Evolutionary conservation across 2,329 filamentous ascomycete species (phyloP).

Genomic region (Knufia fluminis): DNA sequence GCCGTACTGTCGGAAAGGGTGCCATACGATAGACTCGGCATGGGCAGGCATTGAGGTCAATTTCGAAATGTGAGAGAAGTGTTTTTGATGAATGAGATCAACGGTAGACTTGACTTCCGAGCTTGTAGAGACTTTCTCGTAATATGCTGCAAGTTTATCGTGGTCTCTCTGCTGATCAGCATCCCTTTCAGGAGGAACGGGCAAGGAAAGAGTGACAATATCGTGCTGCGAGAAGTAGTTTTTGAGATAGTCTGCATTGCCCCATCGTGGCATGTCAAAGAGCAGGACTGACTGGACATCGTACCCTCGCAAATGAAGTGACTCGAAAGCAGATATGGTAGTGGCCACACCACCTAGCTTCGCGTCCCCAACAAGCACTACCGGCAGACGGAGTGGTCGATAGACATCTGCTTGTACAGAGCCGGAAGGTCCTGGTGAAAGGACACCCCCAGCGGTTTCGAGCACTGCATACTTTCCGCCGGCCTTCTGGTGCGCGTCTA

Average conservation of each 20-base stretch:
- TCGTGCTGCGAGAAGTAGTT: slow-evolving; percentile 56
- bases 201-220: slow-evolving; percentile 49
- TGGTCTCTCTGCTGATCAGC: slow-evolving; percentile 40
- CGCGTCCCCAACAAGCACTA: slow-evolving; percentile 65
- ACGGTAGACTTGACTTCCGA: slow-evolving; percentile 40
- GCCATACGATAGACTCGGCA: slow-evolving; percentile 65
- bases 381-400: slow-evolving; percentile 61
- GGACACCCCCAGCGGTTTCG: slow-evolving; percentile 74
- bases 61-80: slow-evolving; percentile 47
- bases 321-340: slow-evolving; percentile 73
- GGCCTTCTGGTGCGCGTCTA: slow-evolving; percentile 28
- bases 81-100: slow-evolving; percentile 43
- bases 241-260: slow-evolving; percentile 58
- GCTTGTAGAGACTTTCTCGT: slow-evolving; percentile 39
- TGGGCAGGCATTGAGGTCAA: slow-evolving; percentile 53
- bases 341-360: slow-evolving; percentile 70
- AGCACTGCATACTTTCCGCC: slow-evolving; percentile 46
- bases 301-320: slow-evolving; percentile 66
- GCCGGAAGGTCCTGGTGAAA: slow-evolving; percentile 68
- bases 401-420: slow-evolving; percentile 71
- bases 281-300: slow-evolving; percentile 62
- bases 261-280: slow-evolving; percentile 57
- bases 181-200: slow-evolving; percentile 47
- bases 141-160: slow-evolving; percentile 55
- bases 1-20: slow-evolving; percentile 75